Conservation (phyloP, 805 yeast genomes). For the Hanseniaspora meyeri region DNA sequence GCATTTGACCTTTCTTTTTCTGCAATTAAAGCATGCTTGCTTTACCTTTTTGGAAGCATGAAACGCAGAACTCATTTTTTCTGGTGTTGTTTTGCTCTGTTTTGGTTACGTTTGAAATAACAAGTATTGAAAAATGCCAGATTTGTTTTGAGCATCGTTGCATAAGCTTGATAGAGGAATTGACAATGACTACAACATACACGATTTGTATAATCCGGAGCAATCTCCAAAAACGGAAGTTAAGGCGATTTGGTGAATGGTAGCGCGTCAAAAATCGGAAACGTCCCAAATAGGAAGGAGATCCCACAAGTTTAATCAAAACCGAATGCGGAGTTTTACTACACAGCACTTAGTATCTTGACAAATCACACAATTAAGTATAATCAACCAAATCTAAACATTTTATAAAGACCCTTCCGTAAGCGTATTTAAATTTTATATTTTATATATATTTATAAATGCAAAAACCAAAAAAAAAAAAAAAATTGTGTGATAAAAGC, state of each 20-base stretch:
- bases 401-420: no score
- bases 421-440: no score
- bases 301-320: background rate
- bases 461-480: no score
- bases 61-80: conserved; percentile 16
- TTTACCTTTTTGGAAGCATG: conserved; percentile 52
- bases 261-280: background rate
- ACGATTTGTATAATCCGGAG: background rate
- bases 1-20: conserved; percentile 66
- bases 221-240: background rate
- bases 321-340: no score
- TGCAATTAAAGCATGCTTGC: conserved; percentile 63
- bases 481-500: no score
- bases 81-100: background rate
- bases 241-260: background rate
- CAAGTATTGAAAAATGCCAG: background rate
- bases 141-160: no score
- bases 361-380: no score
- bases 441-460: no score
- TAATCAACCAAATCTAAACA: no score
- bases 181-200: background rate
- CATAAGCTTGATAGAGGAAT: no score
- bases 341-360: no score
- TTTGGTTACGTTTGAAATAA: background rate
- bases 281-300: background rate